Evolutionary conservation across 495 filamentous ascomycete species (phyloP), one percentile per base, ranked within the genome.

Genomic region (Tetracladium setigerum): DNA sequence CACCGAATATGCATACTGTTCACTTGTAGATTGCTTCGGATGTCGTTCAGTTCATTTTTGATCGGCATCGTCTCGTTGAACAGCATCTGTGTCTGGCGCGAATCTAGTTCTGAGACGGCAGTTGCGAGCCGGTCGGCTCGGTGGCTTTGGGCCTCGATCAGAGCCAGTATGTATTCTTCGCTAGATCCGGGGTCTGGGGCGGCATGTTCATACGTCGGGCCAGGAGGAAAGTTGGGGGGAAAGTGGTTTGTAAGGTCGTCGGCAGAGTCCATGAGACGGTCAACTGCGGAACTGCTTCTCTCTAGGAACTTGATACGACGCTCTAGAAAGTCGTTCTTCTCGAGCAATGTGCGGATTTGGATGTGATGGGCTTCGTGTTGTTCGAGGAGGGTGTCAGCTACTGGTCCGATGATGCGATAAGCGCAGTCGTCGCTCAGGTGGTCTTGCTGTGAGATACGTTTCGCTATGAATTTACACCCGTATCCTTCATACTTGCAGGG

Each of bases 1-100:
- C 73, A 79, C 17, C 67, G 63, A 12, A 74, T 71, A 47, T 79
- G 73, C 74, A 77, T 75, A 31, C 67, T 65, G 11, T 74, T 59
- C 10, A 73, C 67, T 8, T 69, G 67, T 33, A 74, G 62, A n/a
- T 62, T 71, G 54, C 66, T 75, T 30, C 64, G 62, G 24, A 79
- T 60, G 46, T 79, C 74, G n/a, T 63, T 62, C 1, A 79, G 60
- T 45, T 77, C 71, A 30, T 76, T 70, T 41, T 71, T 71, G 45
- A 77, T 62, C 9, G 65, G 66, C 22, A 72, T 59, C 6, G 65
- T 66, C 46, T 75, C 70, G 52, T 76, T 76, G 50, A 74, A 65
- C 15, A 70, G 61, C 58, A 67, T 64, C 54, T 69, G 62, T 0
- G 61, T 69, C 42, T 75, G 71, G 13, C 68, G 66, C 6, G 63